These are phyloP conservation scores for Jatropha podagrica DNA, from an alignment of 441 rosid species.

Conservation along the genomic window DNA sequence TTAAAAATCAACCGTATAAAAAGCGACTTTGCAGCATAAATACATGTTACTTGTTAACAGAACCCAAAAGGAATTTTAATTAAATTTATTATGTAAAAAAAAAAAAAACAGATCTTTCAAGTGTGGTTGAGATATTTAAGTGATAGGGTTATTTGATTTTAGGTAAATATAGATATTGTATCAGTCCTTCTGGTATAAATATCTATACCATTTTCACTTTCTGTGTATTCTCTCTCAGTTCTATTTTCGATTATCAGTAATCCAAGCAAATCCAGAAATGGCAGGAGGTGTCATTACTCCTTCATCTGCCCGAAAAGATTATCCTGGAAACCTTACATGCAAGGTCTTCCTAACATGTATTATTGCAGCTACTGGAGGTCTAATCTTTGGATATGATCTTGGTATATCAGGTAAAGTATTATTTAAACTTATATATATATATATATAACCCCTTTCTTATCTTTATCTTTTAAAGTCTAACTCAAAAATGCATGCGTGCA, in stretches of 20 bases:
- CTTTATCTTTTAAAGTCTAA: no score
- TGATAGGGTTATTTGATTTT: background rate
- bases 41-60: no score
- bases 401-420: constrained; percentile 39
- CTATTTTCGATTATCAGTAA: background rate
- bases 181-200: background rate
- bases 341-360: constrained; percentile 34
- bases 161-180: background rate
- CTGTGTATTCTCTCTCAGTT: background rate
- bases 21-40: no score
- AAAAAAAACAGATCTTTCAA: no score
- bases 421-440: no score
- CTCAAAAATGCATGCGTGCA: background rate
- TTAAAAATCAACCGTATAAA: no score
- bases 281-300: constrained; percentile 33
- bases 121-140: background rate
- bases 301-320: constrained; percentile 21
- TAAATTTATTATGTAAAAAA: no score
- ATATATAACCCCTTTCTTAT: no score
- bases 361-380: constrained; percentile 40
- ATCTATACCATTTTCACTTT: background rate
- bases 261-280: constrained; percentile 14
- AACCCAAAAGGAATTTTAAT: no score
- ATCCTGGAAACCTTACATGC: constrained; percentile 37
- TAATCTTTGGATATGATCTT: constrained; percentile 43